These are phyloP conservation scores for Seminavis robusta DNA, from an alignment of 108 stramenopile genomes.

Conservation along the genomic window DNA sequence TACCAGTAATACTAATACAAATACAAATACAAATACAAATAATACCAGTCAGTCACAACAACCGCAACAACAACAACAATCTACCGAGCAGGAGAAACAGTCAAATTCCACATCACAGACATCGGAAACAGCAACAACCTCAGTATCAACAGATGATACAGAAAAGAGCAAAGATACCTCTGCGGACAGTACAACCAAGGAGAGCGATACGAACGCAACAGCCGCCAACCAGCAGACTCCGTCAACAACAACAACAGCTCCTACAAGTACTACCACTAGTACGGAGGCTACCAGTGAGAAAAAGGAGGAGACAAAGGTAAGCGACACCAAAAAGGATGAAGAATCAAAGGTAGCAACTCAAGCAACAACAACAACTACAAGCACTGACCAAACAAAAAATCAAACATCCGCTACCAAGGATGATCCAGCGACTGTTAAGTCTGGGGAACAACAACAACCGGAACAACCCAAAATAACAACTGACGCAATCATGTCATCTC, in stretches of 20 bases:
- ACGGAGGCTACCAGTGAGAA: neutral
- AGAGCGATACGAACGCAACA: constrained; percentile 2
- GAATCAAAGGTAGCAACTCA: too few relatives aligned
- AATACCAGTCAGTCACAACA: neutral
- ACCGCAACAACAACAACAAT: neutral
- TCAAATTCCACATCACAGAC: neutral
- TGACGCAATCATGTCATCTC: too few relatives aligned
- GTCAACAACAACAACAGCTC: neutral
- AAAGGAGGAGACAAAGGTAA: neutral
- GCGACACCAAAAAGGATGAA: neutral
- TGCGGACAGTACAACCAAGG: neutral
- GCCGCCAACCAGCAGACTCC: neutral
- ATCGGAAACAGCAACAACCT: neutral
- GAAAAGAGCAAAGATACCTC: neutral
- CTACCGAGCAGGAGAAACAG: neutral
- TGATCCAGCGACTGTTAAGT: too few relatives aligned
- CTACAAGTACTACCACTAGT: neutral
- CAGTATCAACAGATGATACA: neutral
- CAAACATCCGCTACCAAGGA: too few relatives aligned
- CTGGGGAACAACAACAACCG: too few relatives aligned
- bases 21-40: neutral
- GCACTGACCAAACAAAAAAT: too few relatives aligned
- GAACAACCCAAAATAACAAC: too few relatives aligned
- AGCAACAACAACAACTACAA: too few relatives aligned
- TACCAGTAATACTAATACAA: constrained; percentile 11